Evolutionary conservation across 192 early-diverging fungal genomes (phyloP), one percentile per base, ranked within the genome.

Genomic region (Linnemannia schmuckeri): DNA sequence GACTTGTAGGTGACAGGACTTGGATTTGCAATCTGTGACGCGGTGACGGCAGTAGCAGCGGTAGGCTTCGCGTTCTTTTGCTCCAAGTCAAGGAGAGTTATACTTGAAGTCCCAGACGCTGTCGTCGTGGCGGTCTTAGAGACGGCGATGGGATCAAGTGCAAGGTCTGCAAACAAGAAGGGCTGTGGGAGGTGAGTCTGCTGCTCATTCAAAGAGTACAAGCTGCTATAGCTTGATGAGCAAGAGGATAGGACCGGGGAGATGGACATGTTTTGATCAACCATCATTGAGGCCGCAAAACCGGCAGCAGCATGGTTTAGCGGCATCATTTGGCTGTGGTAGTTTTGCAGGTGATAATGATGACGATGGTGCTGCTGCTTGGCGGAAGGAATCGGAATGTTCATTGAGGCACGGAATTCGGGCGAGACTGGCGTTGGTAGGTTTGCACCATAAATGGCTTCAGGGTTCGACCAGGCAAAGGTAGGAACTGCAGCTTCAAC

Each of bases 181-280:
- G 30, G 12, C 2, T 27, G 30, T 33, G 61, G 4, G 30, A 33
- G 3, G 27, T 66, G 61, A 4, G 13, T 54, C 54, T 38, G 46
- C 1, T 20, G 46, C 17, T 75, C 74, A 15, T 40, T 40, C 1
- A 69, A n/a, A 33, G 70, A 72, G 20, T 55, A 77, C 40, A 77
- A 57, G 12, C 55, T 72, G 8, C 76, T n/a, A 2, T 77, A 84
- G 41, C 61, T 69, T 0, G 82, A 84, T 0, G 82, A 84, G 44
- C 82, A 84, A 22, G 55, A 24, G 0, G 82, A 79, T 33, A 84
- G 27, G 3, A 71, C 77, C 2, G 82, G 82, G 4, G 82, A 84
- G 35, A 78, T 37, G 9, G 30, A 38, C 82, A 78, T 78, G 15
- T 79, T 74, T 40, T 80, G 77, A 9, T 71, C 69, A 18, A 49